phyloP scores from a whole-genome alignment of 441 rosid species.

The Erodium moschatum region DNA sequence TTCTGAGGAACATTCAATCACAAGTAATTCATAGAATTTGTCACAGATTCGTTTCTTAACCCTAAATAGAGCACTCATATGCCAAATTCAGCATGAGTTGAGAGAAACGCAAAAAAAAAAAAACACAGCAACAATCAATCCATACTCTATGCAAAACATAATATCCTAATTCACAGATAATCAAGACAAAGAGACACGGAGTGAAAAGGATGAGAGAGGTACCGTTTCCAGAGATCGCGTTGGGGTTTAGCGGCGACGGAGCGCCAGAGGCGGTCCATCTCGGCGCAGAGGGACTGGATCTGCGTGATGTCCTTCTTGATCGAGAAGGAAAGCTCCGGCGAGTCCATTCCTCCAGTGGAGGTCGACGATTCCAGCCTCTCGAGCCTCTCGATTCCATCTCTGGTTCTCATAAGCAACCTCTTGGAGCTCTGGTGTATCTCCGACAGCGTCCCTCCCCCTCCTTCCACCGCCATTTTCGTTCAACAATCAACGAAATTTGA shows the following conservation, averaged over 20 bases:
- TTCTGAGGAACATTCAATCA: neutral
- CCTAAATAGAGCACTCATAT: neutral
- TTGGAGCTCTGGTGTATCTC: conserved; percentile 55
- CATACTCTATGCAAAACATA: too few species aligned
- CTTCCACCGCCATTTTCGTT: conserved; percentile 23
- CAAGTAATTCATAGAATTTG: neutral
- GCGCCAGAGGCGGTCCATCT: conserved; percentile 84
- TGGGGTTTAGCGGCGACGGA: conserved; percentile 65
- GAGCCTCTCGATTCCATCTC: conserved; percentile 71
- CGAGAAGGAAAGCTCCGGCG: conserved; percentile 61
- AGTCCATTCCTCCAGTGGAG: conserved; percentile 46
- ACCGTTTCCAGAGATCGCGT: conserved; percentile 98
- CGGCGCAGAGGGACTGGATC: conserved; percentile 61
- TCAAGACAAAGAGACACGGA: too few species aligned
- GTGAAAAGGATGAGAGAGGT: too few species aligned
- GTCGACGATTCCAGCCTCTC: conserved; percentile 66
- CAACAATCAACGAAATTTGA: neutral
- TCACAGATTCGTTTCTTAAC: neutral
- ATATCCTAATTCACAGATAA: too few species aligned
- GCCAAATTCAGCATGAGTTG: too few species aligned
- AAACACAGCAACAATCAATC: too few species aligned
- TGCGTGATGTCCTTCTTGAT: conserved; percentile 67
- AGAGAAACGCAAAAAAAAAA: too few species aligned
- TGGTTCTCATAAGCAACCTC: conserved; percentile 50
- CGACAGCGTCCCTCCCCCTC: conserved; percentile 57